phyloP scores from a whole-genome alignment of 2,329 filamentous ascomycete species.

The Aspergillus aculeatinus region DNA sequence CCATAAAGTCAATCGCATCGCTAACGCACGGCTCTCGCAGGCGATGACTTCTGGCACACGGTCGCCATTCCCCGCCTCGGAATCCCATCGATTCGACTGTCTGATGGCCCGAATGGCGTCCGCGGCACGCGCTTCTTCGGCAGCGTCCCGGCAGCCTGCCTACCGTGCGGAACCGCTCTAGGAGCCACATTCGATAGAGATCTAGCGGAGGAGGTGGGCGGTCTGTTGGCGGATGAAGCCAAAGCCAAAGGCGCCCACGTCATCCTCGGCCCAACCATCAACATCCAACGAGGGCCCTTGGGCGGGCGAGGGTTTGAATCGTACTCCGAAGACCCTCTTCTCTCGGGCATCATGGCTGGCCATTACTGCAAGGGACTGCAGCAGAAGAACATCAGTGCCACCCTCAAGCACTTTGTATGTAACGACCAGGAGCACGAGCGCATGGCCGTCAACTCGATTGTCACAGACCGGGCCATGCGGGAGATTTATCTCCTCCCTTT shows the following conservation, averaged over 20 bases:
- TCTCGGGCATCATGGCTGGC: constrained; percentile 71
- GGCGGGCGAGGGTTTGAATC: constrained; percentile 83
- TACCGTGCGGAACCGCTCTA: constrained; percentile 75
- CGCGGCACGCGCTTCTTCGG: constrained; percentile 67
- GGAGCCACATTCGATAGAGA: constrained; percentile 75
- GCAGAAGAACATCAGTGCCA: constrained; percentile 72
- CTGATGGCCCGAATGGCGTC: constrained; percentile 68
- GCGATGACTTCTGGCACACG: constrained; percentile 66
- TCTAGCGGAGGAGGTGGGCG: constrained; percentile 66
- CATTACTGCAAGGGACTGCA: constrained; percentile 72
- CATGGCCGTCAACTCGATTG: constrained; percentile 41
- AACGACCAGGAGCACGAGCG: constrained; percentile 49
- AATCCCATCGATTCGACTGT: constrained; percentile 64
- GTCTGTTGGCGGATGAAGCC: constrained; percentile 68
- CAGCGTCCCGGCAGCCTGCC: constrained; percentile 68
- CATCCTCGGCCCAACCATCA: constrained; percentile 73
- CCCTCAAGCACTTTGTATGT: constrained; percentile 65
- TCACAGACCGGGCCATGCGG: constrained; percentile 55
- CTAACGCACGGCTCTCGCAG: constrained; percentile 14
- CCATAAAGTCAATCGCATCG: too few species aligned
- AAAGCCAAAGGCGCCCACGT: constrained; percentile 73
- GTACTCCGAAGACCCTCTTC: constrained; percentile 76
- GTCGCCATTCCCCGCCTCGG: constrained; percentile 61
- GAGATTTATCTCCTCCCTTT: constrained; percentile 67
- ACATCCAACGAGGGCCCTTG: constrained; percentile 76